Conservation (phyloP, 306 rosid species). For the Malus asiatica region DNA sequence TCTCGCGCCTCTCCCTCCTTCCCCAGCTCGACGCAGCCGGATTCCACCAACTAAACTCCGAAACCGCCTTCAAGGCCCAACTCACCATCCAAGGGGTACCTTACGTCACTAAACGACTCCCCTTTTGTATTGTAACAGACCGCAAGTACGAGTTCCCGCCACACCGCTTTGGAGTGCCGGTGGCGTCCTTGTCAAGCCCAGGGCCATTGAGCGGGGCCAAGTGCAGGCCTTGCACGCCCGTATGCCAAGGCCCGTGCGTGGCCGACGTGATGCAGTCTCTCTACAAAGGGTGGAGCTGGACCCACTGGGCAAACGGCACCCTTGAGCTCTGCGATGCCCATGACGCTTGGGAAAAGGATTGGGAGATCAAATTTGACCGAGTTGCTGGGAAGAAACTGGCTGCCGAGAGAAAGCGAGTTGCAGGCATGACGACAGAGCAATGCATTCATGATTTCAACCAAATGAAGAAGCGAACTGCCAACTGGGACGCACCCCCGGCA, state of each 20-base stretch:
- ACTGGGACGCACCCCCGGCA: slow-evolving; percentile 54
- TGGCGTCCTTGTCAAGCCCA: slow-evolving; percentile 60
- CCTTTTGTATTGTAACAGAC: slow-evolving; percentile 75
- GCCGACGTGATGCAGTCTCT: slow-evolving; percentile 34
- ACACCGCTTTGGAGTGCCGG: slow-evolving; percentile 60
- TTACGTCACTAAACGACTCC: slow-evolving; percentile 32
- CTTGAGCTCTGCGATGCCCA: slow-evolving; percentile 59
- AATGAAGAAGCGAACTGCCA: slow-evolving; percentile 26
- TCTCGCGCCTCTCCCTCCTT: slow-evolving; percentile 63
- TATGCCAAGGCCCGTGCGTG: slow-evolving; percentile 51
- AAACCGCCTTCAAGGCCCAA: slow-evolving; percentile 70
- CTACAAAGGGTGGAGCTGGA: slow-evolving; percentile 73
- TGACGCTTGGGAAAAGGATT: slow-evolving; percentile 50
- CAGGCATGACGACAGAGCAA: slow-evolving; percentile 15
- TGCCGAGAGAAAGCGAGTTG: slow-evolving; percentile 24
- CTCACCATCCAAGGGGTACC: slow-evolving; percentile 40
- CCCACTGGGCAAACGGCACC: slow-evolving; percentile 47
- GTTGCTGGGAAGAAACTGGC: slow-evolving; percentile 38
- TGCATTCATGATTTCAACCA: slow-evolving; percentile 36
- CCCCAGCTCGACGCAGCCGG: slow-evolving; percentile 54
- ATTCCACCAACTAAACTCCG: slow-evolving; percentile 55
- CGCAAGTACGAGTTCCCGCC: slow-evolving; percentile 68
- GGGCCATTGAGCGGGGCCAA: slow-evolving; percentile 82
- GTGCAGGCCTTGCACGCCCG: slow-evolving; percentile 68
- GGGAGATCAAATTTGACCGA: slow-evolving; percentile 52